phyloP scores from a whole-genome alignment of 176 grass and related monocot genomes.

The Triticum turgidum region DNA sequence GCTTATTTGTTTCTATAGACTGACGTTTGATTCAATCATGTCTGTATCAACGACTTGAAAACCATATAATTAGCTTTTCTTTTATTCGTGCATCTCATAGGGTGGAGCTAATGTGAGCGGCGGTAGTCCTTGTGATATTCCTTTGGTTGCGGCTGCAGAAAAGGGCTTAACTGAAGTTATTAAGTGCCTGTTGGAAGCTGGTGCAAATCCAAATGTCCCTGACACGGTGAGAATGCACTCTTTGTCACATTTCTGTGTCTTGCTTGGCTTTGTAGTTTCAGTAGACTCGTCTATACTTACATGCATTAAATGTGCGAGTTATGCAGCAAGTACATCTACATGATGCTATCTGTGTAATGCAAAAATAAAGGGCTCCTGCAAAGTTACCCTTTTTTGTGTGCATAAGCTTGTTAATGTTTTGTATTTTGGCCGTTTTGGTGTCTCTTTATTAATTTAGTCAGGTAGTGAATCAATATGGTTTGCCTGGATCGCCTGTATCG shows the following conservation, averaged over 20 bases:
- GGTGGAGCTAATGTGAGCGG: not conserved
- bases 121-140: not conserved
- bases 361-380: not conserved
- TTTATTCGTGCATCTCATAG: not conserved
- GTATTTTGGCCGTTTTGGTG: not conserved
- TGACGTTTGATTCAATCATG: not conserved
- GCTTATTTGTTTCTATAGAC: not conserved
- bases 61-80: not conserved
- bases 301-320: not conserved
- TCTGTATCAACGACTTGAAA: not conserved
- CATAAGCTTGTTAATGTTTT: not conserved
- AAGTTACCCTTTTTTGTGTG: not conserved
- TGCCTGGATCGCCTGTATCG: not conserved
- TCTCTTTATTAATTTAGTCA: not conserved
- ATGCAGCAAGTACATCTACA: not conserved
- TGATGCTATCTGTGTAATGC: not conserved
- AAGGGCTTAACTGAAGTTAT: not conserved
- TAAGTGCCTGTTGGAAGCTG: not conserved
- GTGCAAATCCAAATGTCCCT: not conserved
- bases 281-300: not conserved
- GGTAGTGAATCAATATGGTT: not conserved
- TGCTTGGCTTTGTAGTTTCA: slow-evolving; percentile 1
- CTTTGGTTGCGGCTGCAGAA: not conserved
- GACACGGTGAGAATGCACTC: not conserved
- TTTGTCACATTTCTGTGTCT: not conserved